A percentile compares a stretch with the other conserved stretches of the same genome.
Conservation (phyloP, 2,329 filamentous ascomycete species). For the Colletotrichum eremochloae region DNA sequence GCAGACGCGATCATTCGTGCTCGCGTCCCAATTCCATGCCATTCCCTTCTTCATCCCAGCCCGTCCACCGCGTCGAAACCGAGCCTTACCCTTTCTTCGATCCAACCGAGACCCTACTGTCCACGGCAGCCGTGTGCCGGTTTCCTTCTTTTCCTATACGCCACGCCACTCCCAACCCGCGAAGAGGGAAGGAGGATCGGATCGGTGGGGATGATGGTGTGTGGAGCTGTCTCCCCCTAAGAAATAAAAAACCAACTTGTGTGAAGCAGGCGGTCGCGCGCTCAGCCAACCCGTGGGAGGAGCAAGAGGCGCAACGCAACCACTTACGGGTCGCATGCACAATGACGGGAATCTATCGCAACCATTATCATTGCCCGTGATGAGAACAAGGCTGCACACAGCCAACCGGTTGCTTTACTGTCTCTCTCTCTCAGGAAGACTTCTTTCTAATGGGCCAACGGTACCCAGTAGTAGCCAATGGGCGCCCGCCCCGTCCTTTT, state of each 20-base stretch:
- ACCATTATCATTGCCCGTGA: background rate
- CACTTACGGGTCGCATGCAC: constrained; percentile 5
- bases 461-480: background rate
- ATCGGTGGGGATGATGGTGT: background rate
- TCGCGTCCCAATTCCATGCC: background rate
- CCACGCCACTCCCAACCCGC: background rate
- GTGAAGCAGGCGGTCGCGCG: too few species aligned
- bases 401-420: too few species aligned
- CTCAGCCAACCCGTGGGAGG: background rate
- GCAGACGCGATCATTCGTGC: background rate
- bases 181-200: background rate
- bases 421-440: background rate
- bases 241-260: background rate
- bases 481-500: background rate
- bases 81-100: background rate
- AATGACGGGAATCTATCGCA: constrained; percentile 25
- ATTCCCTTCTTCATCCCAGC: background rate
- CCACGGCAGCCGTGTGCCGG: background rate
- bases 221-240: background rate
- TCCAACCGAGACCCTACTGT: background rate
- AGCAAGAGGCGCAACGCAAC: constrained; percentile 1
- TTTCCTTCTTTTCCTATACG: background rate
- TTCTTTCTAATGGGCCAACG: background rate
- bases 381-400: background rate
- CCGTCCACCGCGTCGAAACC: constrained; percentile 8